Evolutionary conservation across 768 basidiomycete species (phyloP).

Genomic region (Pisolithus marmoratus): DNA sequence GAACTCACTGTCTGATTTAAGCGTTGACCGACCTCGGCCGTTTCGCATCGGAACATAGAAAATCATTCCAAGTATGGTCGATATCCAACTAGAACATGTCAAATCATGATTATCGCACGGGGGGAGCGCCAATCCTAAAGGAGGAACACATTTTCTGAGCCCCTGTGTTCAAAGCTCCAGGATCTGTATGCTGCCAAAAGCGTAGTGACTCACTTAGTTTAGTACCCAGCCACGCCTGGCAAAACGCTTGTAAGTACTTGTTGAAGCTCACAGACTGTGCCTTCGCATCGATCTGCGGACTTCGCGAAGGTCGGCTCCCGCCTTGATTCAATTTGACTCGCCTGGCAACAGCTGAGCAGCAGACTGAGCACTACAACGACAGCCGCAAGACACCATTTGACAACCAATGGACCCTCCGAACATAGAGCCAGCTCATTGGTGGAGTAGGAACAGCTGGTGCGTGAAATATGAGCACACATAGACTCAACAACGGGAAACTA

Average conservation of each 20-base stretch:
- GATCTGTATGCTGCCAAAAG: conserved; percentile 94
- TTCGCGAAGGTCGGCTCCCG: too few species aligned
- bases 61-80: conserved; percentile 67
- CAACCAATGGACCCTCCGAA: too few species aligned
- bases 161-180: conserved; percentile 89
- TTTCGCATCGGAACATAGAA: conserved; percentile 70
- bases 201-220: conserved; percentile 83
- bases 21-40: conserved; percentile 83
- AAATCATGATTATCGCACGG: conserved; percentile 5
- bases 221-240: conserved; percentile 81
- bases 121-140: conserved; percentile 58
- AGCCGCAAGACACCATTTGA: too few species aligned
- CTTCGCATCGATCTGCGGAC: conserved; percentile 77
- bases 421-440: too few species aligned
- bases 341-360: too few species aligned
- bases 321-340: too few species aligned
- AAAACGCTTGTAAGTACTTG: conserved; percentile 78
- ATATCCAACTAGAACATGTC: conserved; percentile 51
- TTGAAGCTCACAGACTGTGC: conserved; percentile 66
- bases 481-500: conserved; percentile 26
- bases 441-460: too few species aligned
- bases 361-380: too few species aligned
- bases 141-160: conserved; percentile 77
- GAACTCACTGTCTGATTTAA: conserved; percentile 74
- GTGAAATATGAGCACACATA: too few species aligned